Conservation (phyloP, 345 rosid genomes). For the Hibiscus trionum region DNA sequence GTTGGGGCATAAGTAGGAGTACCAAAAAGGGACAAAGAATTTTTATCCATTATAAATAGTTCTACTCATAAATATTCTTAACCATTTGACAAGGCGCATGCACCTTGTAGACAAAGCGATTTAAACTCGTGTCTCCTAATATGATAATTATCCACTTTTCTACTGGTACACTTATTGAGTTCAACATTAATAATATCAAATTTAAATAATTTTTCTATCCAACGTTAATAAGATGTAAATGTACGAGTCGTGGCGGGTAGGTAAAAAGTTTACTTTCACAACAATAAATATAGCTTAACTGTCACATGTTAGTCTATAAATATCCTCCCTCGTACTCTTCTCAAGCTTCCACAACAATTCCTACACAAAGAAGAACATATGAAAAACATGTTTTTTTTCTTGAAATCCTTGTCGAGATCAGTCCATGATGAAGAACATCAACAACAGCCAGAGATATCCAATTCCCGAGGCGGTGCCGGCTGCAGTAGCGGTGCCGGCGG, state of each 20-base stretch:
- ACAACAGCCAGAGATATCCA: slow-evolving; percentile 4
- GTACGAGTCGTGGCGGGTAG: slow-evolving; percentile 9
- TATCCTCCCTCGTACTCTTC: background rate
- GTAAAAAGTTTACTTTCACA: slow-evolving; percentile 14
- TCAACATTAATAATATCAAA: background rate
- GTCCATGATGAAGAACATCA: slow-evolving; percentile 39
- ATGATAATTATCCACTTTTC: too few relatives aligned
- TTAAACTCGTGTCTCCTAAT: too few relatives aligned
- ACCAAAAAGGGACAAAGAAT: too few relatives aligned
- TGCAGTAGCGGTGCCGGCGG: background rate
- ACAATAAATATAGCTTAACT: background rate
- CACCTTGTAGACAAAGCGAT: too few relatives aligned
- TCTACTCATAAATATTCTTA: too few relatives aligned
- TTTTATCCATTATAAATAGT: too few relatives aligned
- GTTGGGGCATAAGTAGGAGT: too few relatives aligned
- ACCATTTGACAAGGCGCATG: too few relatives aligned
- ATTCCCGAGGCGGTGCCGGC: slow-evolving; percentile 10
- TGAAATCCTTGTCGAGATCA: slow-evolving; percentile 54
- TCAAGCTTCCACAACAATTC: background rate
- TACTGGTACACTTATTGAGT: too few relatives aligned
- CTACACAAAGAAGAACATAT: background rate
- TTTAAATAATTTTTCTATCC: background rate
- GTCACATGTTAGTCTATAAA: slow-evolving; percentile 7
- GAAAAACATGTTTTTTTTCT: slow-evolving; percentile 35
- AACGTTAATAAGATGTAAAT: background rate